These are phyloP conservation scores for Gossypium australe DNA, from an alignment of 345 rosid species.

Conservation along the genomic window DNA sequence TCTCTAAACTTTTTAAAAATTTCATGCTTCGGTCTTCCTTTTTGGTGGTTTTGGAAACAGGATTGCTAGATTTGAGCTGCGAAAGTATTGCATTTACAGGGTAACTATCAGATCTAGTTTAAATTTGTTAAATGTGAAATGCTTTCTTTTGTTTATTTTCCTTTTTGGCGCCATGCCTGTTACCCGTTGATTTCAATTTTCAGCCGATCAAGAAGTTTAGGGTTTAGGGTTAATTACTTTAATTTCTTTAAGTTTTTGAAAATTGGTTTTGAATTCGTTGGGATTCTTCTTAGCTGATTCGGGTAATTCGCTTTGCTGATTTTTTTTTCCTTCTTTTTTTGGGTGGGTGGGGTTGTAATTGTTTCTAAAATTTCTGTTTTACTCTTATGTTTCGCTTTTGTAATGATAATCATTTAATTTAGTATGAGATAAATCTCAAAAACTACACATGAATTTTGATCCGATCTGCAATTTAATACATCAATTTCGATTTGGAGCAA, in stretches of 20 bases:
- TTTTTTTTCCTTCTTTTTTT: not conserved
- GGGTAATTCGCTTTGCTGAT: not conserved
- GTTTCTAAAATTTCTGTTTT: not conserved
- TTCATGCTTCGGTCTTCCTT: not conserved
- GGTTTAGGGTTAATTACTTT: not conserved
- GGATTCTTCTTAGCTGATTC: not conserved
- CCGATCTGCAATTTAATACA: no score
- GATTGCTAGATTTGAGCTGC: constrained; percentile 9
- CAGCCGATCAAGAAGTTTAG: not conserved
- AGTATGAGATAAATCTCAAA: no score
- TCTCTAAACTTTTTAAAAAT: not conserved
- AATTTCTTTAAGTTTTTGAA: not conserved
- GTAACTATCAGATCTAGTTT: constrained; percentile 8
- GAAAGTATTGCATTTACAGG: not conserved
- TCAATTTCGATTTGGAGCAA: no score
- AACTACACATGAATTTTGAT: no score
- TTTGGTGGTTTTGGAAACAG: constrained; percentile 4
- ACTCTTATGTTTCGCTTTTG: not conserved
- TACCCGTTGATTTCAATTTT: not conserved
- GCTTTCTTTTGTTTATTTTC: not conserved
- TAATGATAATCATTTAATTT: no score
- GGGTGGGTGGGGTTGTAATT: not conserved
- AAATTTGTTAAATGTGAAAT: not conserved
- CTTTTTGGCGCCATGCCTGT: constrained; percentile 11
- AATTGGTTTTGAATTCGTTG: not conserved